phyloP scores from a whole-genome alignment of 441 rosid genomes.

The Pelargonium australe region DNA sequence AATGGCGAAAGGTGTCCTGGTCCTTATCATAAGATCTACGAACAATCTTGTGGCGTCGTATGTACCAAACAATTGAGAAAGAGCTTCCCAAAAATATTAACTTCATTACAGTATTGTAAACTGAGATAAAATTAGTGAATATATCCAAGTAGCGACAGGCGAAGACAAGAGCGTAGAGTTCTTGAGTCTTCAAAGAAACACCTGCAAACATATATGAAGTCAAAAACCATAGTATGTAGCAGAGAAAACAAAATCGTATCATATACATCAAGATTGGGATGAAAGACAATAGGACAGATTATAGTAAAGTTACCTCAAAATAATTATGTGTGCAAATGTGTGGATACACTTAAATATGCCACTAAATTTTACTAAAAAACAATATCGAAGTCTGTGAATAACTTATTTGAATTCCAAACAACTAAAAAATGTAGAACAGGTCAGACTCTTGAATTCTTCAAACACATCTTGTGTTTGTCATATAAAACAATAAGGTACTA shows the following conservation, averaged over 20 bases:
- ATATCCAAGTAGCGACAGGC: slow-evolving; percentile 48
- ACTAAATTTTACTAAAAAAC: no score
- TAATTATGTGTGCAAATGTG: neutral
- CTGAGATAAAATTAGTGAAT: slow-evolving; percentile 35
- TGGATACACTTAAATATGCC: no score
- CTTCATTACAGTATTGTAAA: slow-evolving; percentile 57
- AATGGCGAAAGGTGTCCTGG: slow-evolving; percentile 62
- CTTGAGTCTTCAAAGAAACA: slow-evolving; percentile 62
- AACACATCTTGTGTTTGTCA: neutral
- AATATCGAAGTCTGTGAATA: no score
- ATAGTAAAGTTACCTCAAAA: neutral
- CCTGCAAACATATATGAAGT: slow-evolving; percentile 32
- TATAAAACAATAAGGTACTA: neutral
- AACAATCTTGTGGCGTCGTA: slow-evolving; percentile 47
- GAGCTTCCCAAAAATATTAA: slow-evolving; percentile 58
- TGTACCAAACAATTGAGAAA: slow-evolving; percentile 61
- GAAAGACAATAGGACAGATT: neutral
- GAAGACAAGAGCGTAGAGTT: slow-evolving; percentile 57
- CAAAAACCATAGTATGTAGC: neutral
- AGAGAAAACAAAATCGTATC: neutral
- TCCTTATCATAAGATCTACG: slow-evolving; percentile 53
- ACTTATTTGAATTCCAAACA: neutral
- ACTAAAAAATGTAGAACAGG: neutral
- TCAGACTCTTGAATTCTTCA: neutral
- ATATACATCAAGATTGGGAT: neutral